Conservation (phyloP, 148 eudicot genomes). For the Chenopodium suecicum region DNA sequence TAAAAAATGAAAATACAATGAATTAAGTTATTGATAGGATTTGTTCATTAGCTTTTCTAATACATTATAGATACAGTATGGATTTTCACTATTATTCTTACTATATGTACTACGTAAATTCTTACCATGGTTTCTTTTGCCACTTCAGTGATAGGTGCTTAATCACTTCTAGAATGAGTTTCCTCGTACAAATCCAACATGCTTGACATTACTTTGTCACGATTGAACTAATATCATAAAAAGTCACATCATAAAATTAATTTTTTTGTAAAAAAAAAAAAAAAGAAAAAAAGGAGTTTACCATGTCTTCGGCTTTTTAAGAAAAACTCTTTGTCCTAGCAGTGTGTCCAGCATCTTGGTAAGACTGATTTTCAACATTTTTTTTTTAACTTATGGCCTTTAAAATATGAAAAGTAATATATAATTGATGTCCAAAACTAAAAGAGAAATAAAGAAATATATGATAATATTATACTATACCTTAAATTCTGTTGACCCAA, state of each 20-base stretch:
- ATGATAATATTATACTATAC: no score
- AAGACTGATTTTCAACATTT: neutral
- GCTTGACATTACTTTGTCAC: neutral
- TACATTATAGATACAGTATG: no score
- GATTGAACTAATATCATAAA: neutral
- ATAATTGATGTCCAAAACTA: no score
- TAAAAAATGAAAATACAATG: no score
- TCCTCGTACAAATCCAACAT: neutral
- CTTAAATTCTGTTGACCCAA: no score
- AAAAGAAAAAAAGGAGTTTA: neutral
- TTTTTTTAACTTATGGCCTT: neutral
- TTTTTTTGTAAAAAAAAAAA: no score
- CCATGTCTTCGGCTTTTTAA: neutral
- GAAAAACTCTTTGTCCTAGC: neutral
- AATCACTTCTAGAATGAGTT: neutral
- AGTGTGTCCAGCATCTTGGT: neutral
- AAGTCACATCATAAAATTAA: neutral
- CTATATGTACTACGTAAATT: no score
- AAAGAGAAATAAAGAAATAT: no score
- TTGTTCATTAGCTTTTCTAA: no score
- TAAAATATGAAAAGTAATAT: no score
- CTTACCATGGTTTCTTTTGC: slow-evolving; percentile 1
- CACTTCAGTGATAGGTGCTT: neutral
- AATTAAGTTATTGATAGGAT: no score
- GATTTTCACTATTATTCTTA: no score